phyloP scores from a whole-genome alignment of 2,329 filamentous ascomycete genomes.

The Hypocrella siamensis region DNA sequence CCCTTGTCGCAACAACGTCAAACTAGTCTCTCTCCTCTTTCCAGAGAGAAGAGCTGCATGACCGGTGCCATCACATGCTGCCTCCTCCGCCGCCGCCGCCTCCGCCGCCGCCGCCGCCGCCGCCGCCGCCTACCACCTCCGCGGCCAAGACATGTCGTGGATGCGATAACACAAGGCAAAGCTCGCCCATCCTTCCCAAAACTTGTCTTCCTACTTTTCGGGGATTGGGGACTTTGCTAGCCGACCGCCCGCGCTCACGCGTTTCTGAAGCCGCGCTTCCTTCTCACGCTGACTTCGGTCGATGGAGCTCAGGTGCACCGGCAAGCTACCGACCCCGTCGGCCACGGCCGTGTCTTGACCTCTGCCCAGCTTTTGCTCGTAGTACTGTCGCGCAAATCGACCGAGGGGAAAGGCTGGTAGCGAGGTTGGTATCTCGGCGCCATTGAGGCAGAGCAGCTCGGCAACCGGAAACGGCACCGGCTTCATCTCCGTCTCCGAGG shows the following conservation, averaged over 20 bases:
- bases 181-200: slow-evolving; percentile 22
- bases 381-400: slow-evolving; percentile 62
- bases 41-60: too few species aligned
- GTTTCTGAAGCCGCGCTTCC: slow-evolving; percentile 59
- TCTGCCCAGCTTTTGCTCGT: slow-evolving; percentile 58
- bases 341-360: slow-evolving; percentile 22
- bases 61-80: too few species aligned
- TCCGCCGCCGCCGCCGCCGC: too few species aligned
- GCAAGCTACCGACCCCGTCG: slow-evolving; percentile 48
- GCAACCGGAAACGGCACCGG: slow-evolving; percentile 69
- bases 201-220: slow-evolving; percentile 36
- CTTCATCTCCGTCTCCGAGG: slow-evolving; percentile 31
- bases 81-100: too few species aligned
- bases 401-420: slow-evolving; percentile 75
- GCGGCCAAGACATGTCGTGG: slow-evolving; percentile 13
- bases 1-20: too few species aligned
- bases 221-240: slow-evolving; percentile 50
- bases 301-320: slow-evolving; percentile 23
- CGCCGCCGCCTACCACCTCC: slow-evolving; percentile 9
- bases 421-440: slow-evolving; percentile 65
- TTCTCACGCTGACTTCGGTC: slow-evolving; percentile 45
- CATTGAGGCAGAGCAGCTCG: slow-evolving; percentile 85
- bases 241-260: slow-evolving; percentile 61
- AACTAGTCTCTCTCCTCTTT: too few species aligned
- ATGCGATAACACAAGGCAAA: slow-evolving; percentile 20